Base-by-base conservation (phyloP, 2,329 filamentous ascomycete genomes). In the Talaromyces piceae region DNA sequence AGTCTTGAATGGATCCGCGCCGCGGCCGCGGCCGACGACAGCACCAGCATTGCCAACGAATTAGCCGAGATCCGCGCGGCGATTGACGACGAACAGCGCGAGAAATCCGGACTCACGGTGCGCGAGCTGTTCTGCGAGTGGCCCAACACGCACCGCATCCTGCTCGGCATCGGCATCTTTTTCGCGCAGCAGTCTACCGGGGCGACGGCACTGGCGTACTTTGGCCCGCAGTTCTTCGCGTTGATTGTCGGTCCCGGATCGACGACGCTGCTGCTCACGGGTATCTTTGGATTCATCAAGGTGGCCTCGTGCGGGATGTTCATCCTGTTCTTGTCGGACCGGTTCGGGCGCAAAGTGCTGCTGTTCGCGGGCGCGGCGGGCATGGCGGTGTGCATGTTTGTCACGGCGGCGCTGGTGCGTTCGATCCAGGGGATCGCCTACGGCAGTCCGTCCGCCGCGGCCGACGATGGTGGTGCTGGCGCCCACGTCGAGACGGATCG, bases 191-290 rank as follows among this genome's bases (percentile, higher is more conserved):
- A 79, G 53, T 74, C 76, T 3, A 80, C 76, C 1, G 77, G 77
- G 1, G 75, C 76, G 5, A 79, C 77, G 0, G 77, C 77, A 0
- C 72, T 79, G 56, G 76, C 76, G 11, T 78, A 78, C 61, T 79
- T 77, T 49, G 75, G 74, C 0, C 76, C 77, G 4, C 77, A 80
- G 57, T 79, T 78, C 61, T 79, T 80, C 60, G 71, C 71, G 18
- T 63, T 78, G 0, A 68, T 79, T 6, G 74, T 78, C 12, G 74
- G 74, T 11, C 59, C 64, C n/a, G 71, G 68, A 0, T 67, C 73
- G 41, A 64, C 67, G 30, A 70, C 47, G 11, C 66, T 80, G 4
- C 60, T 80, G 1, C 59, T 80, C 6, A 78, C 75, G 0, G 77
- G 73, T 3, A 74, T 79, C 49, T 80, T 79, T 56, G 77, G 77